Evolutionary conservation across 345 rosid species (phyloP).

Genomic region (Boechera retrofracta): DNA sequence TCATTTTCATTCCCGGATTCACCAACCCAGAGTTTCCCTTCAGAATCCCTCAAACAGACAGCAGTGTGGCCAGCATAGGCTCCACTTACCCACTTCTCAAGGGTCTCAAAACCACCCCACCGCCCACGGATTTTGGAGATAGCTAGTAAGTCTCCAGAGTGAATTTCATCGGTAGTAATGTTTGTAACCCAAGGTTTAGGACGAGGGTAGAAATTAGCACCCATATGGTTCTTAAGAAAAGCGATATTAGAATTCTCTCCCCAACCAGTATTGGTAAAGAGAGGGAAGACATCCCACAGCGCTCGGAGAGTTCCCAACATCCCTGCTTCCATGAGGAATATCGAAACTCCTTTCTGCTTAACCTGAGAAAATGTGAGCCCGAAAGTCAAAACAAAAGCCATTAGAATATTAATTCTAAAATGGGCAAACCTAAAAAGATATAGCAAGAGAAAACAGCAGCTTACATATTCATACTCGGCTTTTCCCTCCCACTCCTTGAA

Average conservation of each 20-base stretch:
- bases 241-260: slow-evolving; percentile 85
- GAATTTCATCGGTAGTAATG: slow-evolving; percentile 70
- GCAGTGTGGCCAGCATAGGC: slow-evolving; percentile 97
- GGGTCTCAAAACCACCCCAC: slow-evolving; percentile 97
- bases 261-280: slow-evolving; percentile 95
- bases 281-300: slow-evolving; percentile 94
- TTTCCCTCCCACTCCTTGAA: slow-evolving; percentile 82
- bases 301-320: slow-evolving; percentile 94
- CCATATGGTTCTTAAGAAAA: slow-evolving; percentile 93
- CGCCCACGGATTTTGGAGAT: slow-evolving; percentile 89
- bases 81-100: slow-evolving; percentile 99
- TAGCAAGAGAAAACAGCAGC: slow-evolving; percentile 35
- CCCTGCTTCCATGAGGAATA: slow-evolving; percentile 98
- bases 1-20: slow-evolving; percentile 99
- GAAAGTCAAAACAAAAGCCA: background rate
- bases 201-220: slow-evolving; percentile 74
- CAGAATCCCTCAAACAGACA: slow-evolving; percentile 84
- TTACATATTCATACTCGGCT: slow-evolving; percentile 88
- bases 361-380: slow-evolving; percentile 55
- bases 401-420: background rate
- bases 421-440: background rate
- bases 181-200: slow-evolving; percentile 83
- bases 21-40: slow-evolving; percentile 95
- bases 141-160: slow-evolving; percentile 90
- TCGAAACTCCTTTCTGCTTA: slow-evolving; percentile 84